Base-by-base conservation (phyloP, 805 yeast species). In the Cyberlindnera saturnus region DNA sequence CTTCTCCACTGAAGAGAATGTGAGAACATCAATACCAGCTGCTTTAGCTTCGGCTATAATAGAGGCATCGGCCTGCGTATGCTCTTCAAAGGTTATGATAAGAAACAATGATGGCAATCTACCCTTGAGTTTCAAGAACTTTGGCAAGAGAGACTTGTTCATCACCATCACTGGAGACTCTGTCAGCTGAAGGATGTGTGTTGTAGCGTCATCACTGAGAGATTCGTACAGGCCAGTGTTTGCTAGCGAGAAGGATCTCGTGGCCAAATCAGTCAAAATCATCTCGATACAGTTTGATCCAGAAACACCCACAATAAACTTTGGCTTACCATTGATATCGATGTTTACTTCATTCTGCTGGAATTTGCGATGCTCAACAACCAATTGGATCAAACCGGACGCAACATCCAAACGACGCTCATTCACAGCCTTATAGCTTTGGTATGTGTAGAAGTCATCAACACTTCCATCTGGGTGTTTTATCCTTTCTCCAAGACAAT, bases 241-340 rank as follows among this genome's bases (percentile, higher is more conserved):
- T 19, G 70, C 64, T 36, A 60, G 73, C 63, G 66, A 70, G 63
- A 71, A 76, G 6, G 75, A 65, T 14, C 65, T 60, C 48, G 81
- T 74, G 2, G 85, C 82, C 51, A 78, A 58, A 59, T 80, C 86
- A 18, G 79, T 57, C 20, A 78, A 51, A 19, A 69, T 65, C 86
- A 85, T 79, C 59, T 79, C 82, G 11, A 69, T 59, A 36, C 80
- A 62, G 53, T 78, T 78, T n/a, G 59, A 53, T 23, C 77, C 68
- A 47, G 71, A 77, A 14, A 79, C 48, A 11, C 75, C 58, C 33
- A 77, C 70, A 23, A 74, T 60, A 46, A 74, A 76, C 20, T 51
- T 44, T 7, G 50, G 49, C 36, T 63, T 53, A 5, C 49, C 51
- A 17, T 35, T 9, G 26, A 44, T 45, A 23, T 23, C 23, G 26